phyloP scores from a whole-genome alignment of 2,329 filamentous ascomycete species.

The Neonectria neomacrospora region DNA sequence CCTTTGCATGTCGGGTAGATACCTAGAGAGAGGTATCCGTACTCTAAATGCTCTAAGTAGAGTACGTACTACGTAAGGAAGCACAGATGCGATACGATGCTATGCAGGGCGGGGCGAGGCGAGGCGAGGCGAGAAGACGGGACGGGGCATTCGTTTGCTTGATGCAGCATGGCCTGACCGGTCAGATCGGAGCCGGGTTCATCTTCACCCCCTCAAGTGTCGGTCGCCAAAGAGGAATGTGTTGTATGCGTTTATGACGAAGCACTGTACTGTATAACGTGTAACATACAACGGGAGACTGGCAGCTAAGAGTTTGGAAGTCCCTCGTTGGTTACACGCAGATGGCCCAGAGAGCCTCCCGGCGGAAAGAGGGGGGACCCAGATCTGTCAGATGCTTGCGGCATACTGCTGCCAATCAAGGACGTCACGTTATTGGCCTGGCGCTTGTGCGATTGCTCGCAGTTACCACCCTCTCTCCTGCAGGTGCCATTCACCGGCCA shows the following conservation, averaged over 20 bases:
- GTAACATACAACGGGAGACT: slow-evolving; percentile 1
- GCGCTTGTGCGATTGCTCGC: slow-evolving; percentile 24
- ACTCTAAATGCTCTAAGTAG: slow-evolving; percentile 4
- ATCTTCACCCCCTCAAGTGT: neutral
- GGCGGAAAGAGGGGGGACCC: neutral
- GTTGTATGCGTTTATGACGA: neutral
- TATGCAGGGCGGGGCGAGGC: slow-evolving; percentile 11
- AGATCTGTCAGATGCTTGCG: slow-evolving; percentile 30
- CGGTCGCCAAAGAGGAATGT: neutral
- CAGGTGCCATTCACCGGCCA: slow-evolving; percentile 20
- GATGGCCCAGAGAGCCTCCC: slow-evolving; percentile 8
- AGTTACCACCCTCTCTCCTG: slow-evolving; percentile 27
- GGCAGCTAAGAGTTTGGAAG: neutral
- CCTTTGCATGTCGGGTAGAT: slow-evolving; percentile 8
- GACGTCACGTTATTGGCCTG: slow-evolving; percentile 25
- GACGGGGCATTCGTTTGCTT: slow-evolving; percentile 17
- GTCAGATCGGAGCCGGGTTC: slow-evolving; percentile 4
- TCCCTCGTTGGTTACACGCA: slow-evolving; percentile 8
- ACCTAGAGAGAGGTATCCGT: neutral
- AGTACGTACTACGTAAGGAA: slow-evolving; percentile 1
- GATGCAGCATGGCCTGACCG: slow-evolving; percentile 1
- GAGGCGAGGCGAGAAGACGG: slow-evolving; percentile 20
- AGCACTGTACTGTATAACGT: neutral
- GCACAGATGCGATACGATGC: slow-evolving; percentile 4
- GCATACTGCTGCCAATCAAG: slow-evolving; percentile 12